Conservation (phyloP, 2,329 filamentous ascomycete genomes). For the Esteya vermicola region DNA sequence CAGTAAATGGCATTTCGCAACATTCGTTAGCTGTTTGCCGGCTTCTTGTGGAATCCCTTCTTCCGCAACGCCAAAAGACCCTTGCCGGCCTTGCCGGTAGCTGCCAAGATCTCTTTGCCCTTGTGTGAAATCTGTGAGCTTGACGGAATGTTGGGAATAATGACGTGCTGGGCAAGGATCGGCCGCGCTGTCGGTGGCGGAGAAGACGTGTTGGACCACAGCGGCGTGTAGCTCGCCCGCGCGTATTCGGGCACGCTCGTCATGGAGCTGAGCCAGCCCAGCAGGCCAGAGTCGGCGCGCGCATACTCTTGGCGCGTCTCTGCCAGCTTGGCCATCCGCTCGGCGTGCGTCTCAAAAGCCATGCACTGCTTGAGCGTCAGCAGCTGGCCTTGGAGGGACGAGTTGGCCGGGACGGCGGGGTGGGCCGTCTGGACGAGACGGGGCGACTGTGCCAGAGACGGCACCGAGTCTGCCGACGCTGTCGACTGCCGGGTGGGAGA, state of each 20-base stretch:
- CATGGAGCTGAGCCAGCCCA: slow-evolving; percentile 36
- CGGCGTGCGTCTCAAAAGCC: slow-evolving; percentile 45
- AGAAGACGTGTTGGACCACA: slow-evolving; percentile 13
- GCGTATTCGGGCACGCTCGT: slow-evolving; percentile 32
- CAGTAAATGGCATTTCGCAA: too few relatives aligned
- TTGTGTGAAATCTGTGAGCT: slow-evolving; percentile 59
- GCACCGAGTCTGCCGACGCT: neutral
- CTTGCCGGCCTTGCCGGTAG: slow-evolving; percentile 79
- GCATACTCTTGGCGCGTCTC: slow-evolving; percentile 59
- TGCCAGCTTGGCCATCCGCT: slow-evolving; percentile 62
- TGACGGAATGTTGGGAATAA: slow-evolving; percentile 33
- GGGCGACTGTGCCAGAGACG: neutral
- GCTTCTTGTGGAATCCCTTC: slow-evolving; percentile 47
- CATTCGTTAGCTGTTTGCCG: neutral
- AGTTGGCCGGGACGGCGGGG: neutral
- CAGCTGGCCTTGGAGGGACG: slow-evolving; percentile 13
- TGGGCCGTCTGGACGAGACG: neutral
- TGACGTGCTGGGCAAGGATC: slow-evolving; percentile 19
- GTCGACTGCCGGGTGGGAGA: too few relatives aligned
- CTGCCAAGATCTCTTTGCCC: slow-evolving; percentile 78
- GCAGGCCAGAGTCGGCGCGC: slow-evolving; percentile 60
- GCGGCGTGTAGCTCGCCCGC: slow-evolving; percentile 15
- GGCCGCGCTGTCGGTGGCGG: slow-evolving; percentile 21
- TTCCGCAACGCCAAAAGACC: slow-evolving; percentile 83
- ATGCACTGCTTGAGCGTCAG: slow-evolving; percentile 49